Evolutionary conservation across 2,329 filamentous ascomycete genomes (phyloP).

Genomic region (Rachicladosporium sp.): DNA sequence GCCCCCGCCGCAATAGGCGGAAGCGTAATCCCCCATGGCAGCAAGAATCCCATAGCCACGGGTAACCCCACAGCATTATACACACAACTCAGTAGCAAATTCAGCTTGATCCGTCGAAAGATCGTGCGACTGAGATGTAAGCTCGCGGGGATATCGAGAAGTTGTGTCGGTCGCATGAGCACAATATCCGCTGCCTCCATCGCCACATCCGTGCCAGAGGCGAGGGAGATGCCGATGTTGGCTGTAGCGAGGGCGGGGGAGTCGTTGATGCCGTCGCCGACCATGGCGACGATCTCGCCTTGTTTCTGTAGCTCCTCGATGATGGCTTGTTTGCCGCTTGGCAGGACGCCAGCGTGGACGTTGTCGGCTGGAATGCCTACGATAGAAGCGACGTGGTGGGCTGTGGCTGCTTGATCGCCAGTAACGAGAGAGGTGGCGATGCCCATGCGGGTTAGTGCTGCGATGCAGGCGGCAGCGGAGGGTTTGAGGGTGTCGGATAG

Average conservation of each 20-base stretch:
- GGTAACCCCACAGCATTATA: constrained; percentile 89
- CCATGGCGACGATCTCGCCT: constrained; percentile 83
- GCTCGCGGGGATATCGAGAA: constrained; percentile 84
- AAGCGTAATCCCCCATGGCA: constrained; percentile 75
- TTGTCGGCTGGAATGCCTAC: constrained; percentile 68
- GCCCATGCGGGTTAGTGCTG: constrained; percentile 71
- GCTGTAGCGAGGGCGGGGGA: constrained; percentile 88
- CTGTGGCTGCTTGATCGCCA: constrained; percentile 77
- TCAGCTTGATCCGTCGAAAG: constrained; percentile 86
- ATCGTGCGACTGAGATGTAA: constrained; percentile 73
- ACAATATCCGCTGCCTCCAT: constrained; percentile 96
- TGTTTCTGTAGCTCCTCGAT: constrained; percentile 61
- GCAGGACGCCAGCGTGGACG: constrained; percentile 78
- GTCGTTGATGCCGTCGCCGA: constrained; percentile 97
- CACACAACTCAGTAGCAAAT: constrained; percentile 80
- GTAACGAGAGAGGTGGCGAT: constrained; percentile 87
- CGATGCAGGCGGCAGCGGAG: constrained; percentile 66
- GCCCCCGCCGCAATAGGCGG: constrained; percentile 91
- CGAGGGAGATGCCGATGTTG: constrained; percentile 83
- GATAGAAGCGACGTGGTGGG: constrained; percentile 65
- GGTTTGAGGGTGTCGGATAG: constrained; percentile 87
- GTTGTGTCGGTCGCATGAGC: constrained; percentile 81
- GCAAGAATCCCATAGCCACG: constrained; percentile 92
- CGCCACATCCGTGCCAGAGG: constrained; percentile 86
- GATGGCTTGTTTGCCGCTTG: constrained; percentile 81